Evolutionary conservation across 345 rosid genomes (phyloP).

Genomic region (Salix exigua): DNA sequence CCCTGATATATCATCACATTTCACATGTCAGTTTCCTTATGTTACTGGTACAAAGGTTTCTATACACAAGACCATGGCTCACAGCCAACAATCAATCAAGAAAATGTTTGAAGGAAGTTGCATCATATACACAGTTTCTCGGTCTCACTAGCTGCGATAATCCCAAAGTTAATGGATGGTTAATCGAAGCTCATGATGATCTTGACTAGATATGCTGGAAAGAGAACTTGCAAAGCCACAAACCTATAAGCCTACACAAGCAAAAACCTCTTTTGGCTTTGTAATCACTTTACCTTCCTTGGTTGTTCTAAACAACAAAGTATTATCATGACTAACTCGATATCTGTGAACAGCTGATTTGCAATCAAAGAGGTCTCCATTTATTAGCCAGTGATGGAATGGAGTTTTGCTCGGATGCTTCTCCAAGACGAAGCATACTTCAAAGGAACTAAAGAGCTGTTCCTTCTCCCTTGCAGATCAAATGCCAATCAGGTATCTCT

Average conservation of each 20-base stretch:
- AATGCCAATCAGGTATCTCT: slow-evolving; percentile 75
- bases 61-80: slow-evolving; percentile 7
- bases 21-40: slow-evolving; percentile 53
- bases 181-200: slow-evolving; percentile 39
- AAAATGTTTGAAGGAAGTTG: slow-evolving; percentile 15
- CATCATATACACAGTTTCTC: slow-evolving; percentile 34
- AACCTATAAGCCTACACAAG: slow-evolving; percentile 65
- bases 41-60: slow-evolving; percentile 22
- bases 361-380: slow-evolving; percentile 41
- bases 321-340: neutral
- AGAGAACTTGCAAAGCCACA: slow-evolving; percentile 25
- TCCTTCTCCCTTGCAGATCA: slow-evolving; percentile 62
- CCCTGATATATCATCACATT: slow-evolving; percentile 7
- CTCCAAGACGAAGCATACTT: slow-evolving; percentile 62
- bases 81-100: slow-evolving; percentile 4
- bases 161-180: slow-evolving; percentile 58
- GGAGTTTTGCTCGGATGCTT: slow-evolving; percentile 70
- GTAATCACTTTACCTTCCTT: slow-evolving; percentile 32
- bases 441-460: slow-evolving; percentile 51
- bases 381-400: slow-evolving; percentile 48
- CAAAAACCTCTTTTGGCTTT: slow-evolving; percentile 42
- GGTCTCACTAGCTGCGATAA: slow-evolving; percentile 70
- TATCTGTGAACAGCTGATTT: slow-evolving; percentile 30
- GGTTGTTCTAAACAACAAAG: neutral
- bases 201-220: slow-evolving; percentile 68